Base-by-base conservation (phyloP, 2,329 filamentous ascomycete genomes). In the Chaetomium globosum region DNA sequence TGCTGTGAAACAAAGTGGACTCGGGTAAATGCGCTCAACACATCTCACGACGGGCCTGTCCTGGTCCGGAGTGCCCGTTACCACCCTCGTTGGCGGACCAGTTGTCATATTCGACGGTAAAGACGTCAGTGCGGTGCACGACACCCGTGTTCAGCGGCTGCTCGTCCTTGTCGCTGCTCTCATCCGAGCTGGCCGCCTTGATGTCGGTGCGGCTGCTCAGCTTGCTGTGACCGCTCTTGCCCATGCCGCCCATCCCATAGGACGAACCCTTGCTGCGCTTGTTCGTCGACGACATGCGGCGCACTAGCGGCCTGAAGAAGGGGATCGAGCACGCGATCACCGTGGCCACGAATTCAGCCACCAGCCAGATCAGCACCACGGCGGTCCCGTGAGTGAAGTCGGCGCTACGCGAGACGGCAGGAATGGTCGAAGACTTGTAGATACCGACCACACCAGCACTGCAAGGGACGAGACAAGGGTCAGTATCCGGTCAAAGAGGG, bases 301-400 rank as follows among this genome's bases (percentile, higher is more conserved):
- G 39, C 5, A 43, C 39, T 16, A 43, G 39, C 16, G 39, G 39
- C 16, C 39, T n/a, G 16, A 6, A 43, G 39, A 43, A 43, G 39
- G 39, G 39, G 39, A 43, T 43, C 39, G 39, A 43, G 39, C 39
- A 43, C 39, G 39, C 39, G 39, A 43, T 43, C 16, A 85, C 83
- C 30, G 82, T 84, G 61, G 82, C 82, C 9, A 80, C 77, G 61
- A 84, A 76, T 72, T 85, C 82, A 19, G 81, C 75, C 74, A 36
- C 39, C 46, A 58, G n/a, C 54, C 57, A 61, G 53, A 65, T 60
- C 39, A 59, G 23, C 19, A 31, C 48, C 13, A 59, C 23, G 43
- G 55, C 61, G 8, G 39, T 52, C 16, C 21, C 23, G 13, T 65
- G 33, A 1, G 52, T 62, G 31, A 58, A 57, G 39, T 63, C 61